Percentiles rank a stretch among this genome's conserved stretches.
These are phyloP conservation scores for Gossypium schwendimanii DNA, from an alignment of 441 rosid genomes.

Conservation along the genomic window DNA sequence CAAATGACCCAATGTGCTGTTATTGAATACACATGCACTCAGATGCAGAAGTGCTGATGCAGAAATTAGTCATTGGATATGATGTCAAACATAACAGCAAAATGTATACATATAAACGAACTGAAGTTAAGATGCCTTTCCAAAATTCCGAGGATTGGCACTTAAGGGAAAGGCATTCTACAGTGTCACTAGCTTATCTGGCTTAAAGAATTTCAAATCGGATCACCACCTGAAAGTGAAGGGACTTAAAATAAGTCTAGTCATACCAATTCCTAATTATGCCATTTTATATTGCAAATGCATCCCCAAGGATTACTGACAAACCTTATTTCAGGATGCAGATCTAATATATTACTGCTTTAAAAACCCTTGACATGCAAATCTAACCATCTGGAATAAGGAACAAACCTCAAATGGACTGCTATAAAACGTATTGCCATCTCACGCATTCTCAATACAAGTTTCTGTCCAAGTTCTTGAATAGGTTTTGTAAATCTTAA, in stretches of 20 bases:
- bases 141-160: not conserved
- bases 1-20: not conserved
- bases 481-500: slow-evolving; percentile 82
- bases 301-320: not conserved
- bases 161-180: not conserved
- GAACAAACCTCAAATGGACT: slow-evolving; percentile 71
- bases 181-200: slow-evolving; percentile 1
- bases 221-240: not conserved
- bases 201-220: not conserved
- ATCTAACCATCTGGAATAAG: not conserved
- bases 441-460: slow-evolving; percentile 66
- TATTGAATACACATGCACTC: not conserved
- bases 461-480: slow-evolving; percentile 62
- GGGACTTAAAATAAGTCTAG: slow-evolving; percentile 5
- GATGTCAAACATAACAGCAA: not conserved
- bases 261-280: not conserved
- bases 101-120: not conserved
- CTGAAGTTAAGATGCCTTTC: not conserved
- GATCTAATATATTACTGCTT: not conserved
- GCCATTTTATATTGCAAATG: not conserved
- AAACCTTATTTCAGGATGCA: not conserved
- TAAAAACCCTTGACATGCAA: not conserved
- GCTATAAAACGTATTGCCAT: slow-evolving; percentile 80
- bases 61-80: not conserved
- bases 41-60: not conserved